Percentiles rank a stretch among this genome's conserved stretches.
These are phyloP conservation scores for Nevesoporus exiguus DNA, from an alignment of 768 basidiomycete species.

Conservation along the genomic window DNA sequence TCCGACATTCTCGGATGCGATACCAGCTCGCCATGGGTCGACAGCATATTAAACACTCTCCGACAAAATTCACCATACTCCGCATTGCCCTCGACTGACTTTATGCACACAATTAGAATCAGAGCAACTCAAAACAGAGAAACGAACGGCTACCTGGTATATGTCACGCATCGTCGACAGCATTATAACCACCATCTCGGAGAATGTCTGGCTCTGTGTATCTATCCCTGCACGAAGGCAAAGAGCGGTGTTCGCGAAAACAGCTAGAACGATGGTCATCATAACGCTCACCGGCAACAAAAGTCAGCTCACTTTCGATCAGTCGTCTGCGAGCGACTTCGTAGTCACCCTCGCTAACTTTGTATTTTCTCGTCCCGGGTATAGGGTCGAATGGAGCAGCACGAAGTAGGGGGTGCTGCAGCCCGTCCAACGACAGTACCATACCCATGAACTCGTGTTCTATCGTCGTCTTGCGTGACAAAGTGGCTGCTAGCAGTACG, in stretches of 20 bases:
- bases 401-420: conserved; percentile 50
- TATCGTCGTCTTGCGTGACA: conserved; percentile 43
- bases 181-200: conserved; percentile 42
- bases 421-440: conserved; percentile 56
- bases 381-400: conserved; percentile 30
- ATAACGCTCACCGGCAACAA: conserved; percentile 6
- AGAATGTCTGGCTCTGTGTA: conserved; percentile 36
- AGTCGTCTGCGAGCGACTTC: conserved; percentile 35
- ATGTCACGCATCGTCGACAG: conserved; percentile 51
- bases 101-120: conserved; percentile 4
- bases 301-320: conserved; percentile 34
- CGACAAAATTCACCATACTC: conserved; percentile 36
- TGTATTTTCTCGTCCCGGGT: conserved; percentile 23
- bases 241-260: conserved; percentile 43
- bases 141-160: conserved; percentile 35
- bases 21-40: conserved; percentile 31
- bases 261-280: conserved; percentile 34
- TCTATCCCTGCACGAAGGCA: conserved; percentile 33
- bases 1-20: conserved; percentile 32
- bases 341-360: conserved; percentile 33
- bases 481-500: conserved; percentile 50
- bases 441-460: conserved; percentile 58
- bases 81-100: conserved; percentile 19
- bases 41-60: conserved; percentile 29
- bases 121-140: conserved; percentile 1